These are phyloP conservation scores for Tranzscheliella williamsii DNA, from an alignment of 1,284 basidiomycete species.

Conservation along the genomic window DNA sequence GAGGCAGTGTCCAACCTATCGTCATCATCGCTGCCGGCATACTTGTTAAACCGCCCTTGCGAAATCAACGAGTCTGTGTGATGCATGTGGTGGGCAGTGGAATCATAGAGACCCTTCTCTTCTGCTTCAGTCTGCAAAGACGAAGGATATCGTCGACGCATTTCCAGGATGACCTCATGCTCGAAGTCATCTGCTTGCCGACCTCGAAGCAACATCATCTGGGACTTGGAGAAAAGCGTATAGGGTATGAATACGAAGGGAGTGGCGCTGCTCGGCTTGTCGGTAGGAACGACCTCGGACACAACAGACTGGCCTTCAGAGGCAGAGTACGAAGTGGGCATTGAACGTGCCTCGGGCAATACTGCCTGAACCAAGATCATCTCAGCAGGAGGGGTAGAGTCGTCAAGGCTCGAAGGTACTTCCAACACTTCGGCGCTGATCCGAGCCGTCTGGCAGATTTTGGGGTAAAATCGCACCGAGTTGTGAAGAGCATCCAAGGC, in stretches of 20 bases:
- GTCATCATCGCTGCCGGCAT: conserved; percentile 28
- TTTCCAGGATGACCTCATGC: conserved; percentile 59
- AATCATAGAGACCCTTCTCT: conserved; percentile 23
- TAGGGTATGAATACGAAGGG: conserved; percentile 66
- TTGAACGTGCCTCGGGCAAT: conserved; percentile 61
- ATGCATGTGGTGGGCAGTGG: neutral
- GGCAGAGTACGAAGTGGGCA: conserved; percentile 51
- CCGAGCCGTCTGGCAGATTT: conserved; percentile 62
- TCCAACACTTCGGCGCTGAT: conserved; percentile 65
- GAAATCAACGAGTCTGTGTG: conserved; percentile 32
- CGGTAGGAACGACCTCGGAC: conserved; percentile 52
- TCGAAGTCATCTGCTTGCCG: conserved; percentile 62
- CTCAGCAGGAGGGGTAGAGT: conserved; percentile 55
- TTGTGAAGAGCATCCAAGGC: conserved; percentile 64
- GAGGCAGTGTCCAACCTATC: conserved; percentile 32
- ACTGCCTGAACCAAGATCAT: conserved; percentile 64
- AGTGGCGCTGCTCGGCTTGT: conserved; percentile 62
- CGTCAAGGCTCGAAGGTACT: conserved; percentile 62
- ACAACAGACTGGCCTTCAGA: conserved; percentile 55
- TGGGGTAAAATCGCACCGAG: conserved; percentile 64
- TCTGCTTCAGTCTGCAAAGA: conserved; percentile 48
- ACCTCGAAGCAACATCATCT: conserved; percentile 63
- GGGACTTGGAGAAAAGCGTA: conserved; percentile 64
- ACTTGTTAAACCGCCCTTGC: conserved; percentile 6
- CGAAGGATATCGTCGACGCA: conserved; percentile 61